phyloP scores from a whole-genome alignment of 768 basidiomycete species.

The Phlebiopsis gigantea region DNA sequence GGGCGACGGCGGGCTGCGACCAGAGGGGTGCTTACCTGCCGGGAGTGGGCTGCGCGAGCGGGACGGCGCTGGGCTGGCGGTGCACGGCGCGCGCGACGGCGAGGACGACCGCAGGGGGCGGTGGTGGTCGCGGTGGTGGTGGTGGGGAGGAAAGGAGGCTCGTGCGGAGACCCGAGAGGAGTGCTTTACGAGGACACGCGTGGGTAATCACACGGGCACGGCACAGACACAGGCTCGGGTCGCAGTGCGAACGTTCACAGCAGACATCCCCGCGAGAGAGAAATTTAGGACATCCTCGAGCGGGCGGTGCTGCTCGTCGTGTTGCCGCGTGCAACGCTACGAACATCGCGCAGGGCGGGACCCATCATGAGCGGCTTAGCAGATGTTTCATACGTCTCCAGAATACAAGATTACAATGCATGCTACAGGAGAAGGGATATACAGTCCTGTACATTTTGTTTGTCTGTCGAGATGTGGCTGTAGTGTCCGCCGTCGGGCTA shows the following conservation, averaged over 20 bases:
- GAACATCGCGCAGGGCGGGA: not conserved
- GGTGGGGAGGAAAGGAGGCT: constrained; percentile 3
- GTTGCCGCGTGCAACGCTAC: not conserved
- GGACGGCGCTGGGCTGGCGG: not conserved
- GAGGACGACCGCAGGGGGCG: not conserved
- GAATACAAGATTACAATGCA: not conserved
- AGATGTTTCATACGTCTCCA: not conserved
- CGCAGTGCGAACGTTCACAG: constrained; percentile 4
- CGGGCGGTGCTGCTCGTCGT: not conserved
- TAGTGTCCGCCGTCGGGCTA: not conserved
- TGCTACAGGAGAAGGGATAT: not conserved
- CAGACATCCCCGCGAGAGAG: not conserved
- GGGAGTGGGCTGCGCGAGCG: not conserved
- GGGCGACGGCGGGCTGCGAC: not conserved
- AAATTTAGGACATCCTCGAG: not conserved
- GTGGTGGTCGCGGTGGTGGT: constrained; percentile 2
- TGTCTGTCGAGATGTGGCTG: not conserved
- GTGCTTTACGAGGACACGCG: not conserved
- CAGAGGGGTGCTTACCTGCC: not conserved
- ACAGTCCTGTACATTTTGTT: not conserved
- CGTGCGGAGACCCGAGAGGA: constrained; percentile 2
- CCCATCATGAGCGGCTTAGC: not conserved
- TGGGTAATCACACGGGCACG: constrained; percentile 2
- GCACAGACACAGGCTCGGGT: constrained; percentile 3
- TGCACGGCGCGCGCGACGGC: not conserved